Evolutionary conservation across 108 stramenopile species (phyloP), one percentile per base, ranked within the genome.

Genomic region (Discostella pseudostelligera): DNA sequence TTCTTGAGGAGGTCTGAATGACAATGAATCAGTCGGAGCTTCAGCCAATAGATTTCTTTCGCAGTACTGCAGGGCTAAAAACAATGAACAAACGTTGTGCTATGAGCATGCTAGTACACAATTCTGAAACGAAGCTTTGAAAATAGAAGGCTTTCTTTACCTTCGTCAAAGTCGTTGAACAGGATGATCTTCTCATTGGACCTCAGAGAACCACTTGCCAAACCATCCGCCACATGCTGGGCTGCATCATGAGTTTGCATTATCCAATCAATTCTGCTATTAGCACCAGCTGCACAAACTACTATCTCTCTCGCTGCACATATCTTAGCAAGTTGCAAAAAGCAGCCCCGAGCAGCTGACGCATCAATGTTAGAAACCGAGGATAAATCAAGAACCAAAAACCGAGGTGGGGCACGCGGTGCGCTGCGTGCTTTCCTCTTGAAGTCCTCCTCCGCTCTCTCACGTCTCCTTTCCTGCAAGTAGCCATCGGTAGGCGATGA

Each of bases 321-420:
- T 74, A 89, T 81, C 56, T 84, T 90, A 20, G 77, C 86, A 14
- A 94, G 70, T 59, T 94, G 92, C 13, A 94, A 62, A 56, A 94
- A 94, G 69, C 92, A 94, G 11, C 87, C 86, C 24, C 92, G 73
- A 1, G 89, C 77, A n/a, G 92, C 86, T 12, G 89, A 87, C 22
- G 92, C 86, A 70, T 94, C 92, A 20, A 90, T 40, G 47, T 87
- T 83, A 9, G 86, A 74, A 1, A 88, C 76, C 37, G 86, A 81
- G 7, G 83, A 78, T 19, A 94, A 58, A 57, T 94, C 89, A 28
- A 94, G 67, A 12, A 94, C 86, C 0, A 88, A 44, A 74, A 78
- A 94, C 25, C 81, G 62, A 7, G 88, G 88, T 26, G 72, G 87
- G 6, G 24, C 44, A 32, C 20, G 46, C 43, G 39, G 29, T 68